Evolutionary conservation across 148 eudicot genomes (phyloP).

Genomic region (Camellia sinensis): DNA sequence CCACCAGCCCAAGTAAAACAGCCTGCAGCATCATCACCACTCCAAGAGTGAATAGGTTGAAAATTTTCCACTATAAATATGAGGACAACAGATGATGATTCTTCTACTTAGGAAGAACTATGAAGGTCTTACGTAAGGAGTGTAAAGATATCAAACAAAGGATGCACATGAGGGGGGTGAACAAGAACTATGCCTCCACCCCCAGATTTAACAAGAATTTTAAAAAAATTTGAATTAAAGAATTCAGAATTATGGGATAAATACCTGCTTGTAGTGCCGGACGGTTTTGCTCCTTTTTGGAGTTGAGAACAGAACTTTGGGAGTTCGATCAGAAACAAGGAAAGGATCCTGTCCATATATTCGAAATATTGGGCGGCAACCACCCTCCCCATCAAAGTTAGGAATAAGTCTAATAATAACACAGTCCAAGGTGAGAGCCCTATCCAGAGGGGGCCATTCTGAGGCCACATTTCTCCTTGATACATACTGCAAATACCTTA

Average conservation of each 20-base stretch:
- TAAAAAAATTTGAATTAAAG: not conserved
- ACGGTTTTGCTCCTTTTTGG: constrained; percentile 60
- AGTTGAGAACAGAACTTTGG: constrained; percentile 64
- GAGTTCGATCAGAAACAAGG: constrained; percentile 40
- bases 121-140: not conserved
- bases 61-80: not conserved
- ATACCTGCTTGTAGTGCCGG: constrained; percentile 77
- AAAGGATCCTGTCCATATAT: constrained; percentile 79
- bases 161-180: not conserved
- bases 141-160: not conserved
- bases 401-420: constrained; percentile 75
- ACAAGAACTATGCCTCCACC: not conserved
- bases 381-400: constrained; percentile 58
- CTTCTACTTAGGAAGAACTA: not conserved
- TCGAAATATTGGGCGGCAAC: constrained; percentile 77
- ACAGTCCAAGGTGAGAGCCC: constrained; percentile 74
- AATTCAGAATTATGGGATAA: not conserved
- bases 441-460: constrained; percentile 85
- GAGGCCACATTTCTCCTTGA: constrained; percentile 82
- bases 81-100: not conserved
- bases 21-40: not conserved
- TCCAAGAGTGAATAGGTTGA: not conserved
- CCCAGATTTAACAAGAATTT: not conserved
- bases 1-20: not conserved
- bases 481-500: constrained; percentile 83